Evolutionary conservation across 2,329 filamentous ascomycete genomes (phyloP).

Genomic region (Trematosphaeria pertusa): DNA sequence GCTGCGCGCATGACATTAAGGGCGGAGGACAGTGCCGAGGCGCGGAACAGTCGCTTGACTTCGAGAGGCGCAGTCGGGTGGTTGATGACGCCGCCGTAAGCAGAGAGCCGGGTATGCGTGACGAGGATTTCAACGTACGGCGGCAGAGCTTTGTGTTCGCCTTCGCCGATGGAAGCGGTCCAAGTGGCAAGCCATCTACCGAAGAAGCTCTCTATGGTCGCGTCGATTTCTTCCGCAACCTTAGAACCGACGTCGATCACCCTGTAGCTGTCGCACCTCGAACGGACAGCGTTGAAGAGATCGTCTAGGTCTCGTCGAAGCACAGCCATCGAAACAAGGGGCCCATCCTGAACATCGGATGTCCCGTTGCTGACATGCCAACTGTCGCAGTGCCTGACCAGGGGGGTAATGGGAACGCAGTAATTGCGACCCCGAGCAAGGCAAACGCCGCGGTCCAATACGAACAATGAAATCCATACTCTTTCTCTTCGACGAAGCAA

Average conservation of each 20-base stretch:
- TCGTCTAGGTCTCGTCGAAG: slow-evolving; percentile 70
- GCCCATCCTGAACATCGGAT: slow-evolving; percentile 71
- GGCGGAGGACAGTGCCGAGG: slow-evolving; percentile 73
- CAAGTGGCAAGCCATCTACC: slow-evolving; percentile 70
- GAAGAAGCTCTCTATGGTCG: slow-evolving; percentile 70
- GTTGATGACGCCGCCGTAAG: slow-evolving; percentile 77
- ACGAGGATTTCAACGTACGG: slow-evolving; percentile 79
- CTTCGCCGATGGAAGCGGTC: slow-evolving; percentile 42
- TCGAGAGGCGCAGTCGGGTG: slow-evolving; percentile 73
- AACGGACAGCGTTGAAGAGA: slow-evolving; percentile 64
- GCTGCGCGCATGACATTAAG: slow-evolving; percentile 77
- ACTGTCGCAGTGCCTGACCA: slow-evolving; percentile 71
- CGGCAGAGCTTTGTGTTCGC: slow-evolving; percentile 62
- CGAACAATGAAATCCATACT: slow-evolving; percentile 75
- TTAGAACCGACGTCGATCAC: slow-evolving; percentile 59
- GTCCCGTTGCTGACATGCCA: slow-evolving; percentile 72
- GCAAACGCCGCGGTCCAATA: slow-evolving; percentile 76
- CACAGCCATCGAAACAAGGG: slow-evolving; percentile 75
- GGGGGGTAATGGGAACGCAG: slow-evolving; percentile 69
- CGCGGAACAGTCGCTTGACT: slow-evolving; percentile 75
- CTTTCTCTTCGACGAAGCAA: slow-evolving; percentile 71
- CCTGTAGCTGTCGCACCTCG: slow-evolving; percentile 66
- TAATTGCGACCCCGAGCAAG: slow-evolving; percentile 73
- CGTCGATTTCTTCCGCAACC: slow-evolving; percentile 53
- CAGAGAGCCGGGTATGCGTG: slow-evolving; percentile 74